A percentile compares a stretch with the other conserved stretches of the same genome.
Conservation (phyloP, 331 rosid species). For the Pyrus hybrid region DNA sequence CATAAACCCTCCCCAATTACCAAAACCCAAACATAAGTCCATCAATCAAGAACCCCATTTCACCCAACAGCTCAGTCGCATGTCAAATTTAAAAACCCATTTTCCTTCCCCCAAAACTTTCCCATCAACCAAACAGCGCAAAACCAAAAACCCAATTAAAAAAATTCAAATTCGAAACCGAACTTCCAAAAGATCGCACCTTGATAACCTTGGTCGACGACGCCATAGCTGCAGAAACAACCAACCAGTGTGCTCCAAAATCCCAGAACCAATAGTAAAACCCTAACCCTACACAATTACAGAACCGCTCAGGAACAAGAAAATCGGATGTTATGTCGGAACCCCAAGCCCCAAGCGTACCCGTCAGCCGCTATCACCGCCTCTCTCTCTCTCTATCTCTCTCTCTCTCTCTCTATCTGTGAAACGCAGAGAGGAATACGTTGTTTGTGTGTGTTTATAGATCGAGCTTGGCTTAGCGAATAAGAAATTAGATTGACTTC, state of each 20-base stretch:
- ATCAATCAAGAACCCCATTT: background rate
- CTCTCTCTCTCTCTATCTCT: background rate
- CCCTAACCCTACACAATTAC: slow-evolving; percentile 23
- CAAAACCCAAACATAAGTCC: background rate
- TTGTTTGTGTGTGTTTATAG: background rate
- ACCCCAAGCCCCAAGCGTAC: background rate
- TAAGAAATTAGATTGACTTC: background rate
- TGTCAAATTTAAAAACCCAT: background rate
- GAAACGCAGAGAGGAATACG: background rate
- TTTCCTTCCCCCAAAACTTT: background rate
- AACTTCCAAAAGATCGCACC: slow-evolving; percentile 23
- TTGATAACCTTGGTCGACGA: slow-evolving; percentile 31
- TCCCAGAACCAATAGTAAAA: background rate
- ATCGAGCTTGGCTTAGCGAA: background rate
- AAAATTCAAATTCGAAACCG: background rate
- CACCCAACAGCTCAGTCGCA: background rate
- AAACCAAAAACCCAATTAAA: background rate
- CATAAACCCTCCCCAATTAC: background rate
- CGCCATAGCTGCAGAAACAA: slow-evolving; percentile 21
- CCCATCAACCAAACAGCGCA: background rate
- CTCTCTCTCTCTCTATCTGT: background rate
- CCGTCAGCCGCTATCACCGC: slow-evolving; percentile 10
- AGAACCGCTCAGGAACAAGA: background rate
- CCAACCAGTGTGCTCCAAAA: background rate
- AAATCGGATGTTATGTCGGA: background rate